Conservation (phyloP, 75 land plant genomes). For the Sequoia sempervirens region DNA sequence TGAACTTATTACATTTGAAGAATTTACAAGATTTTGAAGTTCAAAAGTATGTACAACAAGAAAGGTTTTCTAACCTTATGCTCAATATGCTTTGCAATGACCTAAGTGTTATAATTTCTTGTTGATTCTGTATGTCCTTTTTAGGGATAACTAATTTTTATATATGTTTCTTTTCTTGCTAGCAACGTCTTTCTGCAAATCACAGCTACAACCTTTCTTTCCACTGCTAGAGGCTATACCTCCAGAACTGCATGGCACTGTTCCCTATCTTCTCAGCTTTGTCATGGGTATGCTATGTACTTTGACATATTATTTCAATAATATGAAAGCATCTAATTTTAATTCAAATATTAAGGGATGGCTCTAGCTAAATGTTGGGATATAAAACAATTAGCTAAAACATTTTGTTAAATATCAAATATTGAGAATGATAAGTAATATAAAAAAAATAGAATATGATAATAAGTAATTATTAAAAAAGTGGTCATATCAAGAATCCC, state of each 20-base stretch:
- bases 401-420: not conserved
- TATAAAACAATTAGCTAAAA: not conserved
- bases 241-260: constrained; percentile 40
- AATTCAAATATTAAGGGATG: not conserved
- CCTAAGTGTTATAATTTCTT: not conserved
- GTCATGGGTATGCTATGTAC: constrained; percentile 64
- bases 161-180: constrained; percentile 4
- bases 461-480: not conserved
- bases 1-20: not conserved
- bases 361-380: not conserved
- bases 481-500: not conserved
- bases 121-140: not conserved
- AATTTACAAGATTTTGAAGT: not conserved
- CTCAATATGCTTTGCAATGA: not conserved
- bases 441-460: not conserved
- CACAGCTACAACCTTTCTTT: constrained; percentile 75
- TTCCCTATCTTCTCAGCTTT: constrained; percentile 84
- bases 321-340: not conserved
- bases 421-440: not conserved
- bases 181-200: constrained; percentile 79
- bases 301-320: not conserved
- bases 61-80: not conserved
- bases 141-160: not conserved
- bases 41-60: not conserved
- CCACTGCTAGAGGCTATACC: constrained; percentile 73